A percentile compares a stretch with the other conserved stretches of the same genome.
Conservation (phyloP, 805 yeast species). For the Candida nonsorbophila region DNA sequence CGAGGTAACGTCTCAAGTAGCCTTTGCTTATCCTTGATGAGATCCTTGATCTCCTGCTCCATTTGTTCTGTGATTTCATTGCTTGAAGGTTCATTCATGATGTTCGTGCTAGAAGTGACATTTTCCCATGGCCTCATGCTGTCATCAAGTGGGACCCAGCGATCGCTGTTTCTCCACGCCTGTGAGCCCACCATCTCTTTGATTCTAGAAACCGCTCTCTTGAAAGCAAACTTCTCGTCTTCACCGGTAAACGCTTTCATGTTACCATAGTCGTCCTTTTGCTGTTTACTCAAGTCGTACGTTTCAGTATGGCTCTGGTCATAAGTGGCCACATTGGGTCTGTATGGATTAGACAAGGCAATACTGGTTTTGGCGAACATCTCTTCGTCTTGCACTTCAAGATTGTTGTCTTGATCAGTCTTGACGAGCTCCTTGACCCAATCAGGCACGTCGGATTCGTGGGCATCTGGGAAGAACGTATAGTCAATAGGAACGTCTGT, state of each 20-base stretch:
- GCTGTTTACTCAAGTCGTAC: constrained; percentile 5
- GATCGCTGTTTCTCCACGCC: constrained; percentile 41
- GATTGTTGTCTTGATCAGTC: constrained; percentile 22
- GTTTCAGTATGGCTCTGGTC: constrained; percentile 39
- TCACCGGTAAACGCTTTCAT: constrained; percentile 64
- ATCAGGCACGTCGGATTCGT: constrained; percentile 8
- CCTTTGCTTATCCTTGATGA: constrained; percentile 5
- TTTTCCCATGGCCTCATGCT: constrained; percentile 55
- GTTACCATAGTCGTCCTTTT: constrained; percentile 34
- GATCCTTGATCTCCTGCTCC: constrained; percentile 6
- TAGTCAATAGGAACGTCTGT: constrained; percentile 44
- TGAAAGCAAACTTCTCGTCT: constrained; percentile 70
- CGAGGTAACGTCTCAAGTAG: constrained; percentile 15
- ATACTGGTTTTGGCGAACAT: constrained; percentile 62
- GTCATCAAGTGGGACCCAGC: constrained; percentile 53
- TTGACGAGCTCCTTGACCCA: constrained; percentile 8
- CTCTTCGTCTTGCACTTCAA: constrained; percentile 58
- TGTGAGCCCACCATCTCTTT: constrained; percentile 52
- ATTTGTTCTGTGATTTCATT: not conserved
- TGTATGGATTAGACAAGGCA: constrained; percentile 56
- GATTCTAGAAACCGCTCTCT: constrained; percentile 63
- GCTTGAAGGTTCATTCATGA: constrained; percentile 1
- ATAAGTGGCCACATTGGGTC: constrained; percentile 66
- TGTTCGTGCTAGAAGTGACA: not conserved
- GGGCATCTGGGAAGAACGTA: constrained; percentile 57